phyloP scores from a whole-genome alignment of 305 asterid species.

The Fraxinus floribunda region DNA sequence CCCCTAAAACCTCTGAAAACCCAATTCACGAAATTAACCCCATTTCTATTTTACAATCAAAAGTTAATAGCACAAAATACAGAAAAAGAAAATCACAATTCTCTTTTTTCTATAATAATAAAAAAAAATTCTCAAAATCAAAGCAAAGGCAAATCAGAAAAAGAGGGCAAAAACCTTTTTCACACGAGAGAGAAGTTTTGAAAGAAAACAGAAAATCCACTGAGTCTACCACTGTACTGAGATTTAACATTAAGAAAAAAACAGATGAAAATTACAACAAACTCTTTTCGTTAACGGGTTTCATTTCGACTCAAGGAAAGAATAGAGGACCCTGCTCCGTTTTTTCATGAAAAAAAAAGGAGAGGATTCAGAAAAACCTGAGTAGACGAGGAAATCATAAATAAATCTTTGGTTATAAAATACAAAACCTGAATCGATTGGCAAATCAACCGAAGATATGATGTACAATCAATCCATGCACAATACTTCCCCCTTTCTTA shows the following conservation, averaged over 20 bases:
- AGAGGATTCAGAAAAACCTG: constrained; percentile 11
- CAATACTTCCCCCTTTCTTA: constrained; percentile 26
- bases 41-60: background rate
- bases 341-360: constrained; percentile 25
- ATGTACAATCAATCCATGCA: constrained; percentile 24
- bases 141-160: constrained; percentile 15
- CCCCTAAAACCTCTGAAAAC: background rate
- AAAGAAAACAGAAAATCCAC: constrained; percentile 15
- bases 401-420: constrained; percentile 18
- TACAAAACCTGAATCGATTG: constrained; percentile 23
- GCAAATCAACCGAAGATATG: constrained; percentile 25
- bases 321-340: background rate
- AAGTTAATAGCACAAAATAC: background rate
- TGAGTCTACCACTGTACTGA: constrained; percentile 15
- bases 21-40: background rate
- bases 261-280: background rate
- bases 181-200: constrained; percentile 18
- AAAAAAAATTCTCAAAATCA: constrained; percentile 4
- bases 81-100: background rate
- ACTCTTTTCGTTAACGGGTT: background rate
- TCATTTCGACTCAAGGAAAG: background rate
- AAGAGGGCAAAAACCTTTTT: constrained; percentile 11
- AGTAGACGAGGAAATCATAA: constrained; percentile 25
- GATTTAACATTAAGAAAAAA: constrained; percentile 2
- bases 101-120: background rate